Conservation (phyloP, 768 basidiomycete genomes). For the Pholiota molesta region DNA sequence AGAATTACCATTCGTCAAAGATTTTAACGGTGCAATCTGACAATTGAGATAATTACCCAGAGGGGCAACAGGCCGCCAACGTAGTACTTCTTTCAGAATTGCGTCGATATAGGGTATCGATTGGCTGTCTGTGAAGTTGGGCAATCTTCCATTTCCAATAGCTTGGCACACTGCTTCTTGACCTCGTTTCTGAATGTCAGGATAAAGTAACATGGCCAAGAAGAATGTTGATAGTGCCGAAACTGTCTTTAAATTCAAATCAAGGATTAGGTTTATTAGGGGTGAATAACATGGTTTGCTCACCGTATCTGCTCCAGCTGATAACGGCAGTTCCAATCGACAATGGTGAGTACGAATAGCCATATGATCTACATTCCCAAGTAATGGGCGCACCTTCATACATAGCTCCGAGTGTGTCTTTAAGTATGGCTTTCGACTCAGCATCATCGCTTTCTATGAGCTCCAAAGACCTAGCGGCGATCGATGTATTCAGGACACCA, state of each 20-base stretch:
- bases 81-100: slow-evolving; percentile 34
- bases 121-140: slow-evolving; percentile 34
- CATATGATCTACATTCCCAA: too few species aligned
- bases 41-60: slow-evolving; percentile 22
- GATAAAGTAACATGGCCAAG: slow-evolving; percentile 39
- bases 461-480: slow-evolving; percentile 9
- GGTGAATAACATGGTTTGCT: slow-evolving; percentile 4
- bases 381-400: slow-evolving; percentile 1
- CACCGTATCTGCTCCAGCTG: slow-evolving; percentile 14
- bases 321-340: not conserved
- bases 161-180: slow-evolving; percentile 36
- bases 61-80: slow-evolving; percentile 31
- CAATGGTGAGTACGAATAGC: not conserved
- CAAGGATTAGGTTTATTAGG: not conserved
- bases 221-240: slow-evolving; percentile 27
- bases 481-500: slow-evolving; percentile 4
- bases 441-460: not conserved
- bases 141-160: slow-evolving; percentile 34
- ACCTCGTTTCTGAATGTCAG: slow-evolving; percentile 35
- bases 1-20: not conserved
- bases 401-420: slow-evolving; percentile 9
- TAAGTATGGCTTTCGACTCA: not conserved
- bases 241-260: not conserved
- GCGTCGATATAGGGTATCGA: slow-evolving; percentile 38
- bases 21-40: too few species aligned